A percentile compares a stretch with the other conserved stretches of the same genome.
phyloP scores from a whole-genome alignment of 306 rosid genomes.

The Quercus rubra region DNA sequence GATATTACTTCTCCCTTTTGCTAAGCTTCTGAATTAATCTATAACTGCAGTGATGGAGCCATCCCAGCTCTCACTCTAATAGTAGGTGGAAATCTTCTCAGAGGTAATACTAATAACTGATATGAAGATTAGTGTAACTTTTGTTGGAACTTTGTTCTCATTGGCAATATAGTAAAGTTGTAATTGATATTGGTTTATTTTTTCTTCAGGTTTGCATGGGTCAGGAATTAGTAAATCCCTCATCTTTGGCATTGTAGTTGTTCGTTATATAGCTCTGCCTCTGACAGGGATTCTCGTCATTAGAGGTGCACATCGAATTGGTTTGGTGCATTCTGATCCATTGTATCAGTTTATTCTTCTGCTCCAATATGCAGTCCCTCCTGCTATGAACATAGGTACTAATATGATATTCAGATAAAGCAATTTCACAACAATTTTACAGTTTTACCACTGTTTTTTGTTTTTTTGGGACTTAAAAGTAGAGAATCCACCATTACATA shows the following conservation, averaged over 20 bases:
- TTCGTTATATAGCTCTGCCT: constrained; percentile 44
- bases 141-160: not conserved
- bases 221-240: constrained; percentile 33
- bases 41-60: constrained; percentile 38
- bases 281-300: constrained; percentile 32
- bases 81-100: constrained; percentile 50
- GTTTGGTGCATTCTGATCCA: constrained; percentile 43
- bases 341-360: constrained; percentile 47
- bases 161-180: not conserved
- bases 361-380: constrained; percentile 52
- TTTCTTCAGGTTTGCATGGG: constrained; percentile 39
- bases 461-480: not conserved
- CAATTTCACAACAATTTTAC: no score
- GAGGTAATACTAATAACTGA: constrained; percentile 26
- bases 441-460: not conserved
- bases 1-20: not conserved
- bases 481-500: no score
- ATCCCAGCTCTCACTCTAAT: constrained; percentile 44
- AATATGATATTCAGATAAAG: not conserved
- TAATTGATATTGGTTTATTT: no score
- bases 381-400: constrained; percentile 53
- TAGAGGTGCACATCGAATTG: constrained; percentile 39
- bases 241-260: constrained; percentile 33
- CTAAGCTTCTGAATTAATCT: not conserved
- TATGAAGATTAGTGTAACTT: not conserved